phyloP scores from a whole-genome alignment of 208 protist genomes.

The Porcisia hertigi region DNA sequence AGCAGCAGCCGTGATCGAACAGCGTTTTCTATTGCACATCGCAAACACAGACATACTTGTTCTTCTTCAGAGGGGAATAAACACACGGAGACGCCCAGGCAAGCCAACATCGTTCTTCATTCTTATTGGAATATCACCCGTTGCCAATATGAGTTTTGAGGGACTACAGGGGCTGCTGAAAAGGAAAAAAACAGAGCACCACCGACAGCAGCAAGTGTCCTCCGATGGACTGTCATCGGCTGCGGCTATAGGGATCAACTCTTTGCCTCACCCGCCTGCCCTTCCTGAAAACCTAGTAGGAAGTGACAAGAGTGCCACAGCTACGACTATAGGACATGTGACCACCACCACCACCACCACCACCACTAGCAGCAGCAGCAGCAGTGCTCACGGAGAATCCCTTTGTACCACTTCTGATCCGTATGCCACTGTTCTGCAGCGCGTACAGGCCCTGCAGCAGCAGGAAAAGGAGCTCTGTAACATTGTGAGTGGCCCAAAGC shows the following conservation, averaged over 20 bases:
- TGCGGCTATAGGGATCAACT: not conserved
- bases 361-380: not conserved
- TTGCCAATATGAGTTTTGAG: constrained; percentile 32
- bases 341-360: not conserved
- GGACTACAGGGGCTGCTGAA: constrained; percentile 35
- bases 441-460: constrained; percentile 11
- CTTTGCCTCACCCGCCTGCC: not conserved
- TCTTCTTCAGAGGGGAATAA: not conserved
- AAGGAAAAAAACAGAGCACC: constrained; percentile 30
- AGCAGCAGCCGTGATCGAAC: no score
- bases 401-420: constrained; percentile 10
- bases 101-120: not conserved
- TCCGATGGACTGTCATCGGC: not conserved
- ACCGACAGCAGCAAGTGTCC: not conserved
- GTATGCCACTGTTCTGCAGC: constrained; percentile 19
- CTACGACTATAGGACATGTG: not conserved
- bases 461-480: constrained; percentile 10
- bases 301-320: not conserved
- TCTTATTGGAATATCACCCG: not conserved
- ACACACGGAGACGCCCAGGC: not conserved
- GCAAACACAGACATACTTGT: no score
- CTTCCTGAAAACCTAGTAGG: not conserved
- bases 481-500: constrained; percentile 7
- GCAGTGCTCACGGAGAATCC: not conserved
- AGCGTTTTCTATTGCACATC: no score